Evolutionary conservation across 2,329 filamentous ascomycete genomes (phyloP).

Genomic region (Epichloe glyceriae): DNA sequence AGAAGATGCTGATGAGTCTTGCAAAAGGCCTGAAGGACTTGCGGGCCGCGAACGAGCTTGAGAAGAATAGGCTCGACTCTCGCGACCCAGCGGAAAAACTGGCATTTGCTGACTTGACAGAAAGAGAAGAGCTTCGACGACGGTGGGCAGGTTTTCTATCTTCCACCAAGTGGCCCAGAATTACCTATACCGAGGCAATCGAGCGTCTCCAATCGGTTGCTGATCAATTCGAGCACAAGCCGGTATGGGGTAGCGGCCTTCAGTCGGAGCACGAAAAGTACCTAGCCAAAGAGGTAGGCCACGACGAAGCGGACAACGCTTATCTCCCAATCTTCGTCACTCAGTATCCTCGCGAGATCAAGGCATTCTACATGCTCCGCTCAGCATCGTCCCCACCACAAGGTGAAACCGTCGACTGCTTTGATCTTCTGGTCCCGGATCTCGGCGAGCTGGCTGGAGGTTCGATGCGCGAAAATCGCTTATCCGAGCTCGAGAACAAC

Average conservation of each 20-base stretch:
- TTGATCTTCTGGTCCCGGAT: conserved; percentile 77
- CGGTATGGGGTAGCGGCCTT: conserved; percentile 60
- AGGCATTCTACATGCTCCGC: conserved; percentile 66
- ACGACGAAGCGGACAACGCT: conserved; percentile 29
- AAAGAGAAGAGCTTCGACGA: conserved; percentile 36
- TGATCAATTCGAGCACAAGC: conserved; percentile 51
- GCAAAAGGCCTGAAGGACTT: conserved; percentile 25
- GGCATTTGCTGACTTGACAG: conserved; percentile 31
- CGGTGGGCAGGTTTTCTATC: conserved; percentile 61
- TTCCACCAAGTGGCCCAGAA: conserved; percentile 52
- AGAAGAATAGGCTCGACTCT: conserved; percentile 20
- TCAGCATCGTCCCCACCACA: conserved; percentile 16
- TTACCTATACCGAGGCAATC: conserved; percentile 74
- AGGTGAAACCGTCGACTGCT: conserved; percentile 63
- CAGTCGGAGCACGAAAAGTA: conserved; percentile 90
- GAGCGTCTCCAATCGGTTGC: conserved; percentile 48
- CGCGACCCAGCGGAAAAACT: conserved; percentile 26
- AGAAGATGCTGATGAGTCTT: conserved; percentile 57
- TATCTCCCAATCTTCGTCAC: conserved; percentile 75
- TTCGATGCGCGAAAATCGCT: conserved; percentile 75
- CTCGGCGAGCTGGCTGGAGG: conserved; percentile 80
- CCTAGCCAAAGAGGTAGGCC: conserved; percentile 55
- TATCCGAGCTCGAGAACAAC: conserved; percentile 50
- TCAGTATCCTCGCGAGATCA: conserved; percentile 76
- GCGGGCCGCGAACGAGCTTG: conserved; percentile 32